Evolutionary conservation across 2,329 filamentous ascomycete genomes (phyloP), one percentile per base, ranked within the genome.

Genomic region (Aspergillus amoenus): DNA sequence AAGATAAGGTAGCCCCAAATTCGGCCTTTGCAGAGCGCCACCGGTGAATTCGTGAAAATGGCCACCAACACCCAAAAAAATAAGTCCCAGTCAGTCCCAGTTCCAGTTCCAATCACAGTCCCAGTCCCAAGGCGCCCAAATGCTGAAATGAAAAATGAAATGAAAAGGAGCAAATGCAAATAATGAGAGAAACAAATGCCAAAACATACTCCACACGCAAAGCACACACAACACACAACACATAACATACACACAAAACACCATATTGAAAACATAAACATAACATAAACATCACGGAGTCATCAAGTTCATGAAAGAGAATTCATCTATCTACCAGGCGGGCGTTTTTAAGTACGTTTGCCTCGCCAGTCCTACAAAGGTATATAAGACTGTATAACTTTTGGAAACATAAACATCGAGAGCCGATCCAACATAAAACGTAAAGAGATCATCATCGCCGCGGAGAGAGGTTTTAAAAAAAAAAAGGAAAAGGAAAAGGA

Each of bases 281-380:
- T 61, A 69, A 66, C 69, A 65, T 66, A 64, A 66, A 70, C 62
- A 66, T 63, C 63, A 71, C 63, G 62, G 61, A 61, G 55, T 68
- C 67, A 66, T 71, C 58, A 57, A 63, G 63, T 70, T 70, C 64
- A 69, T 68, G 57, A 66, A 62, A 67, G 69, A 65, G 57, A 71
- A 70, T 72, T 62, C 69, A 72, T 70, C 72, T 71, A 68, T 73
- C 70, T 73, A 72, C 69, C 64, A 64, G 64, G 59, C 61, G 64
- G 59, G 62, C 61, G 66, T 61, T 66, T 30, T 30, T 11, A 30
- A 30, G 27, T 30, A 30, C 27, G 58, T 56, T 22, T 61, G 61
- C 61, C 62, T 64, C 60, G 64, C 55, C 61, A 61, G 61, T 66
- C 57, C 66, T 73, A 73, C 70, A 63, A 11, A 57, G 65, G 57